These are phyloP conservation scores for Fusarium sp. DNA, from an alignment of 2,329 filamentous ascomycete species.

Conservation along the genomic window DNA sequence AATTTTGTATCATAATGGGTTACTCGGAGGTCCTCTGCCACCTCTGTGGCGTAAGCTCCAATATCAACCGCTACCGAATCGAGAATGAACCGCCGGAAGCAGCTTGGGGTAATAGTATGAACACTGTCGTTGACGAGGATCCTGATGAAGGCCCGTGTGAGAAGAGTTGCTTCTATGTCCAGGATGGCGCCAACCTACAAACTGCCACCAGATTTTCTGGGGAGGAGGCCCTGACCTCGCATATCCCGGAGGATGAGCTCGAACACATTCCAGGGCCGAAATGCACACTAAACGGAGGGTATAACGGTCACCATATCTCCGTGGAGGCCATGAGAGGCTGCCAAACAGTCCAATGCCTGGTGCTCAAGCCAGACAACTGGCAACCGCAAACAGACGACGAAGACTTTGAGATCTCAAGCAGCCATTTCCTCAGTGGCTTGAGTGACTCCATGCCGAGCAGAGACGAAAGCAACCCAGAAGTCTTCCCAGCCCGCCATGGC, in stretches of 20 bases:
- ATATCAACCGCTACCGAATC: slow-evolving; percentile 43
- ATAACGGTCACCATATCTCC: slow-evolving; percentile 42
- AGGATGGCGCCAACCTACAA: neutral
- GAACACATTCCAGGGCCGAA: slow-evolving; percentile 44
- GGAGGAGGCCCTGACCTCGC: neutral
- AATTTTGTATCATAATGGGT: neutral
- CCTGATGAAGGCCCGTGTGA: neutral
- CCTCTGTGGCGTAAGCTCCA: slow-evolving; percentile 44
- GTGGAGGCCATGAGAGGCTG: slow-evolving; percentile 45
- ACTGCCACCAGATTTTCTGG: neutral
- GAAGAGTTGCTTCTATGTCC: slow-evolving; percentile 10
- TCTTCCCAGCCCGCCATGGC: slow-evolving; percentile 31
- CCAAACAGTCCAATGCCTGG: slow-evolving; percentile 42
- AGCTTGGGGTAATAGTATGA: slow-evolving; percentile 12
- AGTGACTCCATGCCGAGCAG: slow-evolving; percentile 27
- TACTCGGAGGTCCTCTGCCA: slow-evolving; percentile 13
- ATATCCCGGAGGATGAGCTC: neutral
- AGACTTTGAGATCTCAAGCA: slow-evolving; percentile 32
- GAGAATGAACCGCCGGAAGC: slow-evolving; percentile 35
- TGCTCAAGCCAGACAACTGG: slow-evolving; percentile 39
- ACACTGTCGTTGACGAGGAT: neutral
- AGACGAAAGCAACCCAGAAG: neutral
- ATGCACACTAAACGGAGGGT: slow-evolving; percentile 29
- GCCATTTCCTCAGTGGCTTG: slow-evolving; percentile 40
- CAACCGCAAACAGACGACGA: slow-evolving; percentile 23